Evolutionary conservation across 805 yeast genomes (phyloP), one percentile per base, ranked within the genome.

Genomic region (Sungouiozyma intestinalis): DNA sequence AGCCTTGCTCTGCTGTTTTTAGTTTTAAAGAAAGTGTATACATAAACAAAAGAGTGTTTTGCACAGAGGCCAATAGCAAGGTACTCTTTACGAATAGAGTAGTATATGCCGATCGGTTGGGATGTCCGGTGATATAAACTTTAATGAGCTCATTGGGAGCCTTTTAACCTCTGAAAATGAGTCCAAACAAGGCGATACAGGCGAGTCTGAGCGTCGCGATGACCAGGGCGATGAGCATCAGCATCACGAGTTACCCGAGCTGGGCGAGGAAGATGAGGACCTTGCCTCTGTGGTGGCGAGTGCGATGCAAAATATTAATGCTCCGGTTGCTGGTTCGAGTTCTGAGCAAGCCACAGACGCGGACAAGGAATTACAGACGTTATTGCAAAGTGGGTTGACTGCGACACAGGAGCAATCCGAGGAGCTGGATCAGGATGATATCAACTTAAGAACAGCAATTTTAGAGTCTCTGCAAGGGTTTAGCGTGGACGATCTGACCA

Each of bases 211-310:
- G 15, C 39, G 38, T 18, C 40, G 38, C 9, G 35, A 33, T n/a
- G 33, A 40, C 14, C 19, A n/a, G 13, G 34, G 39, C 19, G 29
- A 31, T 15, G 42, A 44, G 36, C 46, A 40, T 16, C 47, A 39
- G 2, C 46, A 45, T 29, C 43, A 42, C 7, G 51, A 52, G n/a
- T 33, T 54, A n/a, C 59, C 57, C 1, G 50, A 49, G 35, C 51
- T 55, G 33, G 55, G 44, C 5, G 50, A 48, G 15, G 51, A 47
- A 7, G 42, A 40, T 4, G 43, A 41, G 20, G 68, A 64, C 45
- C 45, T 67, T 20, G 69, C 63, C 16, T 60, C 64, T 16, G 67
- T 63, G 15, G 71, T 66, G 3, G 64, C 66, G 16, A 64, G 58
- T 46, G 72, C 72, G 2, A 65, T 67, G 27, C 56, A 58, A 13